phyloP scores from a whole-genome alignment of 768 basidiomycete species.

The Trametopsis cervina region DNA sequence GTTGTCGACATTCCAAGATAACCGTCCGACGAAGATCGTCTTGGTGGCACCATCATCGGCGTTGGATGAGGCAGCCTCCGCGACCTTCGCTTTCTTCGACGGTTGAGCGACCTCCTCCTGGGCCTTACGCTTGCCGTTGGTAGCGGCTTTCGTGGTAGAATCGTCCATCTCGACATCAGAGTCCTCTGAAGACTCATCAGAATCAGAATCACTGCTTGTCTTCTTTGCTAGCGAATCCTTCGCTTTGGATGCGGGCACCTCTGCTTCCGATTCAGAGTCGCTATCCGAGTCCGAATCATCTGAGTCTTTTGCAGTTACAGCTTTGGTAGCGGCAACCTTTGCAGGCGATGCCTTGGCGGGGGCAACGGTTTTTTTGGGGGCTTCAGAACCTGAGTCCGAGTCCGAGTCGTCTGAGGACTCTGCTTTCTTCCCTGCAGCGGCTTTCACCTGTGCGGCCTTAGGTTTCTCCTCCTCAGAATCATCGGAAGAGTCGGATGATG shows the following conservation, averaged over 20 bases:
- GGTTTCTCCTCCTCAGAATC: slow-evolving; percentile 31
- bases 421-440: slow-evolving; percentile 15
- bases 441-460: slow-evolving; percentile 30
- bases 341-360: slow-evolving; percentile 24
- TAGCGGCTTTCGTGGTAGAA: slow-evolving; percentile 25
- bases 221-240: slow-evolving; percentile 20
- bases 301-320: slow-evolving; percentile 15
- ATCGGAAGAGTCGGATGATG: slow-evolving; percentile 15
- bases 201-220: slow-evolving; percentile 13
- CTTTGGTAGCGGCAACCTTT: slow-evolving; percentile 19
- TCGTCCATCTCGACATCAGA: slow-evolving; percentile 56
- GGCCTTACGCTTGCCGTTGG: slow-evolving; percentile 75
- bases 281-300: slow-evolving; percentile 7
- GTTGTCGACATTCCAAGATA: slow-evolving; percentile 96
- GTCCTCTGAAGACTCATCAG: slow-evolving; percentile 15
- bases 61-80: slow-evolving; percentile 27
- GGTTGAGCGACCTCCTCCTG: slow-evolving; percentile 50
- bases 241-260: slow-evolving; percentile 12
- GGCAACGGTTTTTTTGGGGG: slow-evolving; percentile 10
- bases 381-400: slow-evolving; percentile 6
- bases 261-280: slow-evolving; percentile 19
- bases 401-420: slow-evolving; percentile 5
- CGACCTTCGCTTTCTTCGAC: slow-evolving; percentile 76
- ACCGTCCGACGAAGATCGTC: slow-evolving; percentile 84
- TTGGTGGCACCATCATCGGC: slow-evolving; percentile 42